Percentiles rank a stretch among this genome's conserved stretches.
These are phyloP conservation scores for Medicago arabica DNA, from an alignment of 306 rosid species.

Conservation along the genomic window DNA sequence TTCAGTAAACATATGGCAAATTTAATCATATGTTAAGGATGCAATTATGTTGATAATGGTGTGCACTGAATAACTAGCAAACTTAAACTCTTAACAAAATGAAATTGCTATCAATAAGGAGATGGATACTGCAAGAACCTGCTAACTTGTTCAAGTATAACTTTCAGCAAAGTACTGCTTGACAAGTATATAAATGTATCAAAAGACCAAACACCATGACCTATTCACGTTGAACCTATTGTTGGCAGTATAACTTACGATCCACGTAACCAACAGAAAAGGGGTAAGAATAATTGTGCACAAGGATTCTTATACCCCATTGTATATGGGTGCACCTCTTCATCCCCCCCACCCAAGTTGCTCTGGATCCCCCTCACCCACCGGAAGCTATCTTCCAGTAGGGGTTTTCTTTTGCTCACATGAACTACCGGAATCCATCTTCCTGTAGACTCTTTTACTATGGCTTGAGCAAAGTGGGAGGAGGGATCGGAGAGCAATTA, in stretches of 20 bases:
- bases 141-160: not conserved
- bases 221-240: not conserved
- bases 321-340: no score
- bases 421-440: no score
- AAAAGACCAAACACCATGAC: not conserved
- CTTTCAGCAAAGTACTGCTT: slow-evolving; percentile 19
- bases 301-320: not conserved
- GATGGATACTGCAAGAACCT: slow-evolving; percentile 26
- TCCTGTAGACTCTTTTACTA: no score
- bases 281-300: slow-evolving; percentile 16
- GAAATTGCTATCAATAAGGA: slow-evolving; percentile 34
- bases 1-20: slow-evolving; percentile 26
- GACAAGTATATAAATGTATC: not conserved
- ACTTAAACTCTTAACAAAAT: slow-evolving; percentile 11
- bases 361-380: no score
- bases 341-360: no score
- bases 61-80: slow-evolving; percentile 13
- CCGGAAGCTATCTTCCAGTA: no score
- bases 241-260: not conserved
- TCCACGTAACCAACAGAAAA: not conserved
- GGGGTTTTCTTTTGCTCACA: no score
- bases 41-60: not conserved
- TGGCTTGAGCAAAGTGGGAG: no score
- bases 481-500: no score
- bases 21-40: slow-evolving; percentile 5